Base-by-base conservation (phyloP, 2,329 filamentous ascomycete genomes). In the Fusarium mundagurra region DNA sequence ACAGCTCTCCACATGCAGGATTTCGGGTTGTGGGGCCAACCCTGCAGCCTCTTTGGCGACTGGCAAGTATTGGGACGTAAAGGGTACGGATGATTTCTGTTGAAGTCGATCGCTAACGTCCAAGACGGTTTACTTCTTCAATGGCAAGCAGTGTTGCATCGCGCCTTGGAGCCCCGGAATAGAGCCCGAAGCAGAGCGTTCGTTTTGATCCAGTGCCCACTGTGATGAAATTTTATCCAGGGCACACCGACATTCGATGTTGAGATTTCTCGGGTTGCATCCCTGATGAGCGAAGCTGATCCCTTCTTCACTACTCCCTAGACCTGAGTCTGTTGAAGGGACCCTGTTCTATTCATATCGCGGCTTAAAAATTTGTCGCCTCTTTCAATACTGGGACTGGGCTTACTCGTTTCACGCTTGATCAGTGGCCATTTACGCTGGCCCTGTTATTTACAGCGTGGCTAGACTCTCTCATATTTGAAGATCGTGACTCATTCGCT, bases 21-120 rank as follows among this genome's bases (percentile, higher is more conserved):
- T 68, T 74, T 72, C 76, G 71, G 70, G 67, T 71, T 67, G 76
- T 78, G 74, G 75, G 59, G 72, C 74, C 54, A 72, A 61, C 71
- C 76, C 66, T 78, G 75, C 50, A 72, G 61, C 57, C 54, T 74
- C 53, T 74, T 57, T 64, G 57, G 54, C 50, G 57, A 38, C 31
- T 41, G 33, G 48, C 31, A 63, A 53, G 71, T 43, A 69, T 58
- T 54, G 48, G 29, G 61, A 66, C 53, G 36, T 69, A 58, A 68
- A 51, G 39, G 54, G 47, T 58, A 63, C 33, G 20, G 54, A 66
- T 53, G 45, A 60, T 57, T 47, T 71, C 64, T 51, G 72, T 66
- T 70, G 67, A 57, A 54, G 24, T 59, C 59, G 57, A 61, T 53
- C 43, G 39, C 43, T 53, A 71, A 59, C 57, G 45, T 66, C 39